These are phyloP conservation scores for Jacaranda mimosifolia DNA, from an alignment of 257 asterid genomes.

Conservation along the genomic window DNA sequence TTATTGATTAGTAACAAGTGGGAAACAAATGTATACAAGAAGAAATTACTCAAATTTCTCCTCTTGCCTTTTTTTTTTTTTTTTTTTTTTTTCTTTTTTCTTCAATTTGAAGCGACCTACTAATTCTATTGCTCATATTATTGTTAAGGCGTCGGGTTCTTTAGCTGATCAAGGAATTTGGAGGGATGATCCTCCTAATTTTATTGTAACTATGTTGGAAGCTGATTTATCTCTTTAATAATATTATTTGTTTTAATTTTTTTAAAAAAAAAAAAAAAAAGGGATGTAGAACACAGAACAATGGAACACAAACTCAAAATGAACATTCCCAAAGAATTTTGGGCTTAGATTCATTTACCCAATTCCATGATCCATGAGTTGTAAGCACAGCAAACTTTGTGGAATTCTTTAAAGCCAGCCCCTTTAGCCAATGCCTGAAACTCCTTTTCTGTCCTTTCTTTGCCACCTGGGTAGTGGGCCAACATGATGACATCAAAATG, in stretches of 20 bases:
- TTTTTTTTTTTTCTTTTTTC: neutral
- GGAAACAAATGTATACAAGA: conserved; percentile 27
- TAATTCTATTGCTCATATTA: no score
- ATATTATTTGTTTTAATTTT: neutral
- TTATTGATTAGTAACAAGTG: conserved; percentile 26
- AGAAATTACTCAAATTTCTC: neutral
- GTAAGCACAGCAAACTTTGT: conserved; percentile 69
- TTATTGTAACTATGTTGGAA: no score
- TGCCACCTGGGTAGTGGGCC: conserved; percentile 94
- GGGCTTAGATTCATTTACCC: conserved; percentile 46
- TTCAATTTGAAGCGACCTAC: no score
- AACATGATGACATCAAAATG: conserved; percentile 84
- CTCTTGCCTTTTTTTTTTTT: neutral
- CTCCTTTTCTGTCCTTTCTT: conserved; percentile 92
- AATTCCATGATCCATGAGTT: conserved; percentile 86
- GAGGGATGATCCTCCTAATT: no score
- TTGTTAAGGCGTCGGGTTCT: no score
- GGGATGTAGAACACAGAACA: neutral
- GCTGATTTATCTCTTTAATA: no score
- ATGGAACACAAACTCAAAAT: conserved; percentile 6
- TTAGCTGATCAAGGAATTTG: no score
- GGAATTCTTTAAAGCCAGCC: conserved; percentile 73
- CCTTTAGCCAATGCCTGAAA: conserved; percentile 70
- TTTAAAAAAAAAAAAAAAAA: no score
- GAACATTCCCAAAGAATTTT: neutral